Conservation (phyloP, 1,139 yeast species). For the Candida tropicalis region DNA sequence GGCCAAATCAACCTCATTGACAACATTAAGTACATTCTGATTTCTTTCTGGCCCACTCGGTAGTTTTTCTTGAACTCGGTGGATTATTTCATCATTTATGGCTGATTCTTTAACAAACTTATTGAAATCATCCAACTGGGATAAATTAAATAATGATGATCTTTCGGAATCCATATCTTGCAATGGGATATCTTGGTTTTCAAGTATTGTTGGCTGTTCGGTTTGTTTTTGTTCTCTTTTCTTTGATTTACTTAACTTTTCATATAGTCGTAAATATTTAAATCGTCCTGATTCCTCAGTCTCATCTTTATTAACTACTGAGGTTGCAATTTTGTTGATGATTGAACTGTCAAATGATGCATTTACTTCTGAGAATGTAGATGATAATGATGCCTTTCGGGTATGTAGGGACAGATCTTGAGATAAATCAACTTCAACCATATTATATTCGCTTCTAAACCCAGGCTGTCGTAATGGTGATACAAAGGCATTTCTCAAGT, state of each 20-base stretch:
- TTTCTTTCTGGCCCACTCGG: slow-evolving; percentile 12
- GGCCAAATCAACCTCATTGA: slow-evolving; percentile 32
- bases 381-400: neutral
- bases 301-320: slow-evolving; percentile 12
- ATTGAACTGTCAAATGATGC: slow-evolving; percentile 31
- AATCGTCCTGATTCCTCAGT: slow-evolving; percentile 27
- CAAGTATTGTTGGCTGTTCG: slow-evolving; percentile 18
- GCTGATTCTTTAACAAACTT: slow-evolving; percentile 40
- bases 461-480: neutral
- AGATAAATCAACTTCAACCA: slow-evolving; percentile 14
- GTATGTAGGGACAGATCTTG: slow-evolving; percentile 3
- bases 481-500: slow-evolving; percentile 13
- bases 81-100: slow-evolving; percentile 35
- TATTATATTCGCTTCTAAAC: neutral
- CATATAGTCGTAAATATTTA: slow-evolving; percentile 32
- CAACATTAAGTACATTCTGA: slow-evolving; percentile 28
- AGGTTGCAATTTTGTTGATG: slow-evolving; percentile 24
- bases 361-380: slow-evolving; percentile 5
- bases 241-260: slow-evolving; percentile 20
- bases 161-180: slow-evolving; percentile 22
- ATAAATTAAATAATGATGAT: slow-evolving; percentile 38
- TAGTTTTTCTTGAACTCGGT: slow-evolving; percentile 19
- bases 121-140: slow-evolving; percentile 40
- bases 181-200: slow-evolving; percentile 28
- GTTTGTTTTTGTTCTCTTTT: slow-evolving; percentile 12